These are phyloP conservation scores for Adansonia grandidieri DNA, from an alignment of 441 rosid genomes.

Conservation along the genomic window DNA sequence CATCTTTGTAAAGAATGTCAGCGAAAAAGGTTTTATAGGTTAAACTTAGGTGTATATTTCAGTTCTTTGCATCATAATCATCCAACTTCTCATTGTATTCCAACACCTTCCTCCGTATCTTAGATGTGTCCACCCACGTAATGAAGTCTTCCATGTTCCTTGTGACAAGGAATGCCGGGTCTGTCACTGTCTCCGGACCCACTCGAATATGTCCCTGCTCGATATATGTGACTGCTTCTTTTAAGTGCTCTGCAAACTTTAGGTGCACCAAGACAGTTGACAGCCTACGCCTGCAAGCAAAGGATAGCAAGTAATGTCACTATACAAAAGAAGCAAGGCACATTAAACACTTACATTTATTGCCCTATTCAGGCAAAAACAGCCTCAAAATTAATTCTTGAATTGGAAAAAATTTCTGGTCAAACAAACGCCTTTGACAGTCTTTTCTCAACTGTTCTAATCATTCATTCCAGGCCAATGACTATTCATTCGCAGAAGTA, in stretches of 20 bases:
- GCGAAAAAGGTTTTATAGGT: neutral
- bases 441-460: neutral
- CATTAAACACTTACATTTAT: neutral
- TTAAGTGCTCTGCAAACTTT: slow-evolving; percentile 86
- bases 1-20: neutral
- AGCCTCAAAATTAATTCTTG: neutral
- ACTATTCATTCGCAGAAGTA: neutral
- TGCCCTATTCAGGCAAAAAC: neutral
- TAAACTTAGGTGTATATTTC: neutral
- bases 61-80: slow-evolving; percentile 78
- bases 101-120: slow-evolving; percentile 84
- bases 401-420: neutral
- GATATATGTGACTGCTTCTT: slow-evolving; percentile 88
- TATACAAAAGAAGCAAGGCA: neutral
- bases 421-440: neutral
- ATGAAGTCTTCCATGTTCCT: slow-evolving; percentile 93
- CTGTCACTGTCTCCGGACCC: slow-evolving; percentile 87
- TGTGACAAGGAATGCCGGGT: slow-evolving; percentile 87
- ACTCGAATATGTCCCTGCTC: slow-evolving; percentile 94
- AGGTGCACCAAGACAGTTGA: slow-evolving; percentile 61
- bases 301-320: neutral
- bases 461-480: neutral
- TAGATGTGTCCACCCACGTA: slow-evolving; percentile 96
- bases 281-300: slow-evolving; percentile 72
- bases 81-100: slow-evolving; percentile 85